These are phyloP conservation scores for Rhizophora mangle DNA, from an alignment of 345 rosid genomes.

Conservation along the genomic window DNA sequence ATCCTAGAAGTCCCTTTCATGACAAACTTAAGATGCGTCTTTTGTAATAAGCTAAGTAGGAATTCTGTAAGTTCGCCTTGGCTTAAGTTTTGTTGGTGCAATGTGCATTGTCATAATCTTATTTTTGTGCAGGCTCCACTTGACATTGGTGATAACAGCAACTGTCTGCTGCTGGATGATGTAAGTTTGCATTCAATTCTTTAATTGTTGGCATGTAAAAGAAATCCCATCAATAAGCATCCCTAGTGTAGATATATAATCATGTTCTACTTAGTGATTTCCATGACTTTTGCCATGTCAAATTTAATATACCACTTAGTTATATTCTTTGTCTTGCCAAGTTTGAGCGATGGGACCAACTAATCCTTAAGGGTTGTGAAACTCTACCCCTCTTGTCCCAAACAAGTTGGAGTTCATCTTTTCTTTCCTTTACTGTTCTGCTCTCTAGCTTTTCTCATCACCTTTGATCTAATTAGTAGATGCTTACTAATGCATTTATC, in stretches of 20 bases:
- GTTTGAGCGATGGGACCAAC: no score
- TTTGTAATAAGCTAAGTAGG: neutral
- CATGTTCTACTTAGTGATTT: neutral
- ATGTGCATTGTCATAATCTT: neutral
- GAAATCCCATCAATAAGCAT: neutral
- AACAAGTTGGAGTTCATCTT: no score
- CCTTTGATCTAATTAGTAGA: no score
- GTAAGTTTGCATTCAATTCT: conserved; percentile 32
- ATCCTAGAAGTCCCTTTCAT: neutral
- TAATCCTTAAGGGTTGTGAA: no score
- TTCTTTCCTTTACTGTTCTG: no score
- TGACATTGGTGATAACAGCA: conserved; percentile 89
- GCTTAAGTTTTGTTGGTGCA: neutral
- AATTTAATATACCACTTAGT: no score
- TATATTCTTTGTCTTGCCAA: no score
- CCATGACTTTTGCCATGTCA: no score
- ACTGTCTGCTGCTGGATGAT: conserved; percentile 98
- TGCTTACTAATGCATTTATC: no score
- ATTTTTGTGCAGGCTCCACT: conserved; percentile 59
- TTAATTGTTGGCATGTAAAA: neutral
- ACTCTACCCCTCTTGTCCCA: no score
- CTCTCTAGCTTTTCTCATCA: no score
- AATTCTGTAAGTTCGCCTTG: neutral
- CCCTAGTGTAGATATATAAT: neutral
- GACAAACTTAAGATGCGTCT: no score